Evolutionary conservation across 768 basidiomycete species (phyloP).

Genomic region (Glaciozyma martinii): DNA sequence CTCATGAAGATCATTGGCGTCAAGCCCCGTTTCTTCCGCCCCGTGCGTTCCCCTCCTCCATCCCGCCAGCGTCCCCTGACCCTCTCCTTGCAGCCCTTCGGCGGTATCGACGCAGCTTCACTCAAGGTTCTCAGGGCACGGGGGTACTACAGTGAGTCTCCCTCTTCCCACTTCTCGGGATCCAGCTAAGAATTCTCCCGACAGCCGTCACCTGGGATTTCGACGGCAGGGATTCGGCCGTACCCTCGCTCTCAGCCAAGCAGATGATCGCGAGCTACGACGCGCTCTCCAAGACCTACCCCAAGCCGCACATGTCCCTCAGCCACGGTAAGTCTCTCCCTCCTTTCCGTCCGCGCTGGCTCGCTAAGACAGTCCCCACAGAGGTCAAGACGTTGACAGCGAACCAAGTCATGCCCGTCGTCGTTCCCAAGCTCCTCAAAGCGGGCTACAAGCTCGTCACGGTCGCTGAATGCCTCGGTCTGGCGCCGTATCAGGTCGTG

Average conservation of each 20-base stretch:
- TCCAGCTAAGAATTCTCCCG: too few species aligned
- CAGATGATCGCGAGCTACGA: too few species aligned
- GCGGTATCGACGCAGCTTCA: slow-evolving; percentile 3
- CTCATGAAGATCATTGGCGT: too few species aligned
- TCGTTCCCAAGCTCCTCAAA: slow-evolving; percentile 12
- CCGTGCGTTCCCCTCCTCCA: neutral
- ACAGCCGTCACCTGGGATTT: too few species aligned
- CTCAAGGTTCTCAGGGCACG: slow-evolving; percentile 23
- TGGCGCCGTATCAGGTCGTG: slow-evolving; percentile 24
- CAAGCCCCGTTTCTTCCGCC: too few species aligned
- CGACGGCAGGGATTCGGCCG: too few species aligned
- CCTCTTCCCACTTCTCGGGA: too few species aligned
- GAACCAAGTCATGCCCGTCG: slow-evolving; percentile 11
- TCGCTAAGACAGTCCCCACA: neutral
- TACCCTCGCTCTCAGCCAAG: too few species aligned
- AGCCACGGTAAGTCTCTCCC: too few species aligned
- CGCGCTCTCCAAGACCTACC: too few species aligned
- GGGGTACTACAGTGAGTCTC: slow-evolving; percentile 31
- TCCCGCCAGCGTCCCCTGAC: neutral
- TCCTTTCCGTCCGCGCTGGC: too few species aligned
- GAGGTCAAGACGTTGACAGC: slow-evolving; percentile 18
- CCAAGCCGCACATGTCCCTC: too few species aligned
- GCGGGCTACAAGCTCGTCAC: slow-evolving; percentile 31
- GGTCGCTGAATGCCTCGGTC: slow-evolving; percentile 29
- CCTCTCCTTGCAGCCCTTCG: slow-evolving; percentile 24